Percentiles rank a stretch among this genome's conserved stretches.
phyloP scores from a whole-genome alignment of 176 grass and related monocot species.

The Dendrocalamus sinicus region DNA sequence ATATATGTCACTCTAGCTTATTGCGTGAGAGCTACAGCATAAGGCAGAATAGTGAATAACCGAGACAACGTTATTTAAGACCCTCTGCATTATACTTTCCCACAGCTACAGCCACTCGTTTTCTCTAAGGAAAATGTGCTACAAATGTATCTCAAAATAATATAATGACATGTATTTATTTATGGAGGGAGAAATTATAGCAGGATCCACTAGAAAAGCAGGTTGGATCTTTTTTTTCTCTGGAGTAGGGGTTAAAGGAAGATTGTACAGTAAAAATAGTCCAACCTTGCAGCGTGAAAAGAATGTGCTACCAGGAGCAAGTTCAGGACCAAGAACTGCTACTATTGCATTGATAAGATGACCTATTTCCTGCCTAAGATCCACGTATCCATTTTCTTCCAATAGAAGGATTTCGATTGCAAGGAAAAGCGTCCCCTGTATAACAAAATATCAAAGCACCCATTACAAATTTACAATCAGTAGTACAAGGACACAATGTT shows the following conservation, averaged over 20 bases:
- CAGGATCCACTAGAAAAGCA: conserved; percentile 32
- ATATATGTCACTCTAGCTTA: not conserved
- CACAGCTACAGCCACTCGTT: conserved; percentile 17
- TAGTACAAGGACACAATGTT: conserved; percentile 22
- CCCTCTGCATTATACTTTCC: not conserved
- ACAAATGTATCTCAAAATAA: conserved; percentile 10
- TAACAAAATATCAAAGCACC: conserved; percentile 51
- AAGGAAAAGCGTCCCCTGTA: conserved; percentile 90
- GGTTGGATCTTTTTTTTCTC: not conserved
- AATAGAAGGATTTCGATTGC: conserved; percentile 95
- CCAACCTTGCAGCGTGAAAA: conserved; percentile 99
- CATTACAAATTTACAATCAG: conserved; percentile 39
- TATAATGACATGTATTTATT: conserved; percentile 32
- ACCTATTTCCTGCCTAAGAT: conserved; percentile 93
- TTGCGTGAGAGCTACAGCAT: not conserved
- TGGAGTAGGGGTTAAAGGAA: conserved; percentile 1
- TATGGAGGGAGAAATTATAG: conserved; percentile 22
- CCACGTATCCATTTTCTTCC: conserved; percentile 88
- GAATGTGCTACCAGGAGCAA: conserved; percentile 87
- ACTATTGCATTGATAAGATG: conserved; percentile 95
- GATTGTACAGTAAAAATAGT: not conserved
- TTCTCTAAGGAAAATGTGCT: not conserved
- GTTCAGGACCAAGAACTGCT: conserved; percentile 96
- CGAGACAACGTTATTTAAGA: not conserved
- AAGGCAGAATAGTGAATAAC: not conserved